These are phyloP conservation scores for Eudorina sp. DNA, from an alignment of 139 green algal genomes.

Conservation along the genomic window DNA sequence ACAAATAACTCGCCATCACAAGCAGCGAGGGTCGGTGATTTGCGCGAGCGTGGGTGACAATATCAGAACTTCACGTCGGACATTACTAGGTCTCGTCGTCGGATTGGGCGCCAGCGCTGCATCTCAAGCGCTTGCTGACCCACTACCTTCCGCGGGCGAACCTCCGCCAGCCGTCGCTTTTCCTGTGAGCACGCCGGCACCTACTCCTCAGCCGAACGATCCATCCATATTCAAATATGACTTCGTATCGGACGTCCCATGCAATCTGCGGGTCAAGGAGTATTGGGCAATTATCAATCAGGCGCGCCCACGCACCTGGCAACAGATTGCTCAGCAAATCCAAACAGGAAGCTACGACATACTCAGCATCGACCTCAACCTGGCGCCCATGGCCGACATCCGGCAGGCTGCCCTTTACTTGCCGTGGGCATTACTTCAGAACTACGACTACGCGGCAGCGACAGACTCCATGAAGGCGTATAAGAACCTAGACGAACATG, in stretches of 20 bases:
- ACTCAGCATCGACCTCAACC: constrained; percentile 9
- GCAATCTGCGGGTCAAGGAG: constrained; percentile 47
- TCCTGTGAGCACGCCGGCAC: not conserved
- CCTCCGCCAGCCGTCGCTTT: constrained; percentile 23
- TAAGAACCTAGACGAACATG: constrained; percentile 35
- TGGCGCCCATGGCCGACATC: constrained; percentile 45
- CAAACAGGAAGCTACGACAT: not conserved
- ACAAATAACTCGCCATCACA: not conserved
- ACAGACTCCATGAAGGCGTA: constrained; percentile 28
- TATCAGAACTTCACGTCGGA: not conserved
- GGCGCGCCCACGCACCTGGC: constrained; percentile 7
- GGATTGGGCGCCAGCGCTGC: not conserved
- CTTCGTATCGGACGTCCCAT: constrained; percentile 37
- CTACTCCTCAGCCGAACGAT: constrained; percentile 1
- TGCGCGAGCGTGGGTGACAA: not conserved
- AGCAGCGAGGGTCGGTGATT: not conserved
- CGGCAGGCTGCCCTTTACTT: constrained; percentile 47
- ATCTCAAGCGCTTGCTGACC: not conserved
- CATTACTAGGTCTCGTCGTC: not conserved
- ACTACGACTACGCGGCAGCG: constrained; percentile 27
- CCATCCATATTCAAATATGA: constrained; percentile 20
- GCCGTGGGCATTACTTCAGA: constrained; percentile 57
- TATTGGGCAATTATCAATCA: constrained; percentile 49
- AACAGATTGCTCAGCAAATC: constrained; percentile 49
- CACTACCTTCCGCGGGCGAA: not conserved